Evolutionary conservation across 805 yeast species (phyloP).

Genomic region (Yarrowia divulgata): DNA sequence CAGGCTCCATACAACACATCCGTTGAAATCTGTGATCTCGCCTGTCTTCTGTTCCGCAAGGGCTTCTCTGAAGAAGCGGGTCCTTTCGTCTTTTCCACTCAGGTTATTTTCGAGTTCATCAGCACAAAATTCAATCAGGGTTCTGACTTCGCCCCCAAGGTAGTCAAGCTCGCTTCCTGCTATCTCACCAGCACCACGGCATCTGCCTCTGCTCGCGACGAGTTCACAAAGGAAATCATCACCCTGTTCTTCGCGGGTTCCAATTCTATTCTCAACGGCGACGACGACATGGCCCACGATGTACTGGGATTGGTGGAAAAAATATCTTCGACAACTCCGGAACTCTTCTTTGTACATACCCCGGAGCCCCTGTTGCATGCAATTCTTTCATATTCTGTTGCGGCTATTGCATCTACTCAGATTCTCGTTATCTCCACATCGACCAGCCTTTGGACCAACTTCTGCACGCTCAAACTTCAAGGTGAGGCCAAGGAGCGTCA

Average conservation of each 20-base stretch:
- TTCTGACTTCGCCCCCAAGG: conserved; percentile 44
- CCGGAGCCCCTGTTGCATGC: conserved; percentile 19
- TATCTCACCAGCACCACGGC: conserved; percentile 42
- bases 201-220: background rate
- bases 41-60: conserved; percentile 65
- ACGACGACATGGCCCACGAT: conserved; percentile 27
- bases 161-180: conserved; percentile 48
- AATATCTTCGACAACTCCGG: conserved; percentile 15
- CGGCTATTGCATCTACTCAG: conserved; percentile 58
- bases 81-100: conserved; percentile 64
- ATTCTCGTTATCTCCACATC: conserved; percentile 62
- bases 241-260: conserved; percentile 13
- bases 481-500: conserved; percentile 38
- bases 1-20: conserved; percentile 53
- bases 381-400: conserved; percentile 43
- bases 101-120: conserved; percentile 55
- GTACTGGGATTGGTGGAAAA: conserved; percentile 32
- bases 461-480: conserved; percentile 48
- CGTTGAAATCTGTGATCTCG: conserved; percentile 64
- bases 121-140: conserved; percentile 48
- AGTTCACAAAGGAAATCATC: conserved; percentile 15
- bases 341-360: conserved; percentile 27
- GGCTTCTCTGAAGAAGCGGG: conserved; percentile 75
- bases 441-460: conserved; percentile 62
- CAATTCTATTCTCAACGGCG: conserved; percentile 12